These are phyloP conservation scores for Antitrichia curtipendula DNA, from an alignment of 225 moss, liverwort and hornwort genomes.

Conservation along the genomic window DNA sequence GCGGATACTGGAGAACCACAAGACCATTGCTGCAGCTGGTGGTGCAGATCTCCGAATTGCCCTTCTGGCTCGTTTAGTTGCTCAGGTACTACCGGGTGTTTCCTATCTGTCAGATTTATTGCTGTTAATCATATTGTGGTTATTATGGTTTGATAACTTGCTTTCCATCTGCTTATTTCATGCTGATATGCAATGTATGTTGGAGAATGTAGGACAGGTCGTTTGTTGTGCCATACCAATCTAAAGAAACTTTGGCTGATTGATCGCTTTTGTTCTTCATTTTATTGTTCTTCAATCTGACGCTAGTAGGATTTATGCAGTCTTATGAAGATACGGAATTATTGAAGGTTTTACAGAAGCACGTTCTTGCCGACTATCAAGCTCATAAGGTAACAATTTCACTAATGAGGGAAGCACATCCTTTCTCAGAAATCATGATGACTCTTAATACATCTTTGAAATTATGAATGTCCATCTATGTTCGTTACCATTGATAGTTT, in stretches of 20 bases:
- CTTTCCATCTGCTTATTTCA: neutral
- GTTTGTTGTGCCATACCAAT: neutral
- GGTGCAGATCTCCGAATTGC: slow-evolving; percentile 86
- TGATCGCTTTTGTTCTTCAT: neutral
- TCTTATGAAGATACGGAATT: slow-evolving; percentile 75
- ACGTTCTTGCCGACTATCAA: slow-evolving; percentile 93
- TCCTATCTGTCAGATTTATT: neutral
- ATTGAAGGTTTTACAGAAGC: slow-evolving; percentile 77
- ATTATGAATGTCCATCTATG: neutral
- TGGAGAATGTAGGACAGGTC: neutral
- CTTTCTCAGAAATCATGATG: neutral
- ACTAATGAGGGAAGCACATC: neutral
- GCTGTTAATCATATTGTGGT: neutral
- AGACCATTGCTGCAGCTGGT: slow-evolving; percentile 84
- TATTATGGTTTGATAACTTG: neutral
- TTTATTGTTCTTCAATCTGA: neutral
- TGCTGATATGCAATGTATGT: neutral
- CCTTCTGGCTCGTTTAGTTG: slow-evolving; percentile 79
- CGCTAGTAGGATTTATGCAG: slow-evolving; percentile 19
- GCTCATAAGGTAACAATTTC: slow-evolving; percentile 55
- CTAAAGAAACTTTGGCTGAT: neutral
- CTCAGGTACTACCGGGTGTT: slow-evolving; percentile 43
- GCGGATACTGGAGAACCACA: slow-evolving; percentile 88
- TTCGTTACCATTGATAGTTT: neutral
- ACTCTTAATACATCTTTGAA: neutral